These are phyloP conservation scores for Boletus tylopilopsis DNA, from an alignment of 768 basidiomycete genomes.

Conservation along the genomic window DNA sequence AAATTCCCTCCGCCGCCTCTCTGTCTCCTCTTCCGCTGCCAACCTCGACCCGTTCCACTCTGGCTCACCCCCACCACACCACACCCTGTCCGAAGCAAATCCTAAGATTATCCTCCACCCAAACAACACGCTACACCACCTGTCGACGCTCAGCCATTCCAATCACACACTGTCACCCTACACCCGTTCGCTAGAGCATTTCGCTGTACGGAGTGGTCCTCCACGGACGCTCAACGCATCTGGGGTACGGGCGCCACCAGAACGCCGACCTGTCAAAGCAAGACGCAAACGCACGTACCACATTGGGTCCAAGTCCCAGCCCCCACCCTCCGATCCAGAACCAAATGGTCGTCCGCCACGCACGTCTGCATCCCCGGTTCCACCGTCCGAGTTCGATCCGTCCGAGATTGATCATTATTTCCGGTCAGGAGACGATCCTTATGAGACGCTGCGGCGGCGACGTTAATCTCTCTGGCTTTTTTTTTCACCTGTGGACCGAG, in stretches of 20 bases:
- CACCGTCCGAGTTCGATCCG: slow-evolving; percentile 58
- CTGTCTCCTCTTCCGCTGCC: slow-evolving; percentile 28
- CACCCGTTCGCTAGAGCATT: slow-evolving; percentile 85
- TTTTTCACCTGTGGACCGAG: slow-evolving; percentile 23
- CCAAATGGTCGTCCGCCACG: slow-evolving; percentile 3
- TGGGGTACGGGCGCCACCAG: slow-evolving; percentile 34
- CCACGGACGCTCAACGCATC: slow-evolving; percentile 43
- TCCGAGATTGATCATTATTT: slow-evolving; percentile 79
- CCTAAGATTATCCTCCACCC: slow-evolving; percentile 65
- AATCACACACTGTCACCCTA: slow-evolving; percentile 95
- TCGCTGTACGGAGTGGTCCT: slow-evolving; percentile 87
- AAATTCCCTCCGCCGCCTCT: slow-evolving; percentile 30
- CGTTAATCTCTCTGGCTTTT: background rate
- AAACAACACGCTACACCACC: slow-evolving; percentile 76
- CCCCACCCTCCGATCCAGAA: slow-evolving; percentile 2
- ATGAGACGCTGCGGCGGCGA: slow-evolving; percentile 12
- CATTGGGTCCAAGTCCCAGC: slow-evolving; percentile 38
- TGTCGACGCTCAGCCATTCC: slow-evolving; percentile 81
- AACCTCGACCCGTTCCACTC: slow-evolving; percentile 33
- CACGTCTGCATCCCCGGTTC: slow-evolving; percentile 31
- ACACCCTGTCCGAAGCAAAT: slow-evolving; percentile 35
- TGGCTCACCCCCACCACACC: slow-evolving; percentile 33
- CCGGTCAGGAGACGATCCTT: slow-evolving; percentile 32
- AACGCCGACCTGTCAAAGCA: slow-evolving; percentile 64
- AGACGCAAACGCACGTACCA: slow-evolving; percentile 70